A percentile compares a stretch with the other conserved stretches of the same genome.
Conservation (phyloP, 2,329 filamentous ascomycete species). For the Myrmaecium sp. region DNA sequence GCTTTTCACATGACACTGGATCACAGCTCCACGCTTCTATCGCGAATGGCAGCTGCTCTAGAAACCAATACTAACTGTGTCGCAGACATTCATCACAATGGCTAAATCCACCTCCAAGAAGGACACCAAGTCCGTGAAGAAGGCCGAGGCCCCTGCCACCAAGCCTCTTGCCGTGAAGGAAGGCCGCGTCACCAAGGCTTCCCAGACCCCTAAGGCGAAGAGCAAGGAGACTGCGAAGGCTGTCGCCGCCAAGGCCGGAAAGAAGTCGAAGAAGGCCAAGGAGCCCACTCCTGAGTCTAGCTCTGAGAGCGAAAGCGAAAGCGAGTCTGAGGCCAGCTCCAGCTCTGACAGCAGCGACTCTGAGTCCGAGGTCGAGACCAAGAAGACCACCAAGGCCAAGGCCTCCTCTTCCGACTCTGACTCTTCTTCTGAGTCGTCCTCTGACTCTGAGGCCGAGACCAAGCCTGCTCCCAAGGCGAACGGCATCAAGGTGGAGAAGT, state of each 20-base stretch:
- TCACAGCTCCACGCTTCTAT: constrained; percentile 6
- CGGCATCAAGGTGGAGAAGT: constrained; percentile 9
- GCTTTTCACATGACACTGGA: too few relatives aligned
- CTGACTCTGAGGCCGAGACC: constrained; percentile 7
- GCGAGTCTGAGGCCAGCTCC: constrained; percentile 12
- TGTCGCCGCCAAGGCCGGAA: constrained; percentile 9
- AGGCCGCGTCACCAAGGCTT: constrained; percentile 49
- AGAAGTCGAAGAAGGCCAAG: constrained; percentile 28
- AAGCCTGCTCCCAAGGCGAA: constrained; percentile 12
- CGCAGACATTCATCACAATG: constrained; percentile 11
- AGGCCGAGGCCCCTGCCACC: constrained; percentile 30
- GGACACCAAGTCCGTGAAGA: constrained; percentile 30
- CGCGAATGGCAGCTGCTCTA: constrained; percentile 17
- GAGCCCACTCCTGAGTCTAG: constrained; percentile 28
- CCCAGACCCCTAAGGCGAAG: constrained; percentile 48
- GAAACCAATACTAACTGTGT: constrained; percentile 6
- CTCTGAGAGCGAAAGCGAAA: constrained; percentile 16
- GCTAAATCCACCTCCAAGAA: constrained; percentile 16
- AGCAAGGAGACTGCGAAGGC: constrained; percentile 49
- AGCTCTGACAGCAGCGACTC: constrained; percentile 20
- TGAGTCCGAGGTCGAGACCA: constrained; percentile 18
- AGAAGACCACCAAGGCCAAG: constrained; percentile 13
- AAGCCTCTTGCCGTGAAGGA: constrained; percentile 43
- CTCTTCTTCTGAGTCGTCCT: constrained; percentile 4
- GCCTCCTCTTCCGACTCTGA: constrained; percentile 5